Evolutionary conservation across 176 grass and related monocot genomes (phyloP), one percentile per base, ranked within the genome.

Genomic region (Aegilops umbellulata): DNA sequence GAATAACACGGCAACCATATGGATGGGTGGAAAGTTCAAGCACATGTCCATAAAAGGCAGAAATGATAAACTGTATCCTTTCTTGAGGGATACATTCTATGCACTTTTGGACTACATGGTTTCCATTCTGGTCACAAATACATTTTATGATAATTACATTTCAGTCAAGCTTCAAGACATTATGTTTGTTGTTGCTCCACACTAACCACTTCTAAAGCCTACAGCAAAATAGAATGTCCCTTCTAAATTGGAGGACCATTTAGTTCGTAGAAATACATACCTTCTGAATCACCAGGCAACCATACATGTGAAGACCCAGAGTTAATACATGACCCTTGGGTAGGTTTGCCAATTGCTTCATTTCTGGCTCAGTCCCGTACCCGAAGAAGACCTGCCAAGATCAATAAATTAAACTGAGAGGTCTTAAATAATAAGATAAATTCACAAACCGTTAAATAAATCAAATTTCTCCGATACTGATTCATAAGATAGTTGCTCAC

Each of bases 201-300:
- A 65, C 88, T 85, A 90, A 98, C 87, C 39, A 95, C 94, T 87
- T 98, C 97, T 76, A 98, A 91, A 61, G 90, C 97, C 97, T 98
- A 86, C 64, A 92, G 46, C 74, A 81, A 41, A 86, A 87, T 49
- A 90, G 35, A 8, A 75, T 15, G 19, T 7, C 73, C 13, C 6
- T 84, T 36, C 14, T 38, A 79, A 46, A 61, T 27, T 19, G 30
- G 80, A 55, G 74, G 35, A 83, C 71, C 53, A 58, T 25, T 62
- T 36, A 24, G 35, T 61, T 15, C 20, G 44, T 34, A 29, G 60
- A 24, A 67, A 75, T 63, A 74, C 76, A 64, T 72, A 98, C 97
- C 97, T 98, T 98, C 85, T 98, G 97, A 86, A 98, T 95, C 69
- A 98, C 97, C 67, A 92, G 83, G 74, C 94, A 98, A 35, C 97